A percentile compares a stretch with the other conserved stretches of the same genome.
phyloP scores from a whole-genome alignment of 1,139 yeast species.

The Entelexis paramagnoliae region DNA sequence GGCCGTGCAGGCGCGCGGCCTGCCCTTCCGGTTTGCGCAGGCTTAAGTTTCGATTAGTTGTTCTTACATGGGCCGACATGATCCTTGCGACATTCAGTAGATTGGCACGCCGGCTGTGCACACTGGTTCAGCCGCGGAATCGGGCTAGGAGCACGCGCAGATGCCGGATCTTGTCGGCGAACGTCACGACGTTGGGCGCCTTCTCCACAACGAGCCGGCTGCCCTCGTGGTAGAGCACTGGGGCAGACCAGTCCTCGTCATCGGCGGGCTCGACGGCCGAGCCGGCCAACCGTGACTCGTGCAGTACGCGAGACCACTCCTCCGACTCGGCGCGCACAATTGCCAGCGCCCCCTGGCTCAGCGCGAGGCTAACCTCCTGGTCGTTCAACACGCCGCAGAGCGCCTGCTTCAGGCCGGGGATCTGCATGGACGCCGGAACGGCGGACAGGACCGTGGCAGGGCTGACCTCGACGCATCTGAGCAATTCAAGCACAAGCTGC shows the following conservation, averaged over 20 bases:
- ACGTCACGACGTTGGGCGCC: background rate
- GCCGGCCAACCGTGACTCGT: slow-evolving; percentile 8
- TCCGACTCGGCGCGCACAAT: slow-evolving; percentile 37
- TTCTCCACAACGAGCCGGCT: background rate
- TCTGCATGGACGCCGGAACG: slow-evolving; percentile 52
- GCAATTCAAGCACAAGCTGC: slow-evolving; percentile 58
- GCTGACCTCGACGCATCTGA: slow-evolving; percentile 59
- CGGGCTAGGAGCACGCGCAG: background rate
- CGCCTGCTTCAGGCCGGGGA: slow-evolving; percentile 55
- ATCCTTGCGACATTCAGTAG: no score
- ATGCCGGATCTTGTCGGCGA: slow-evolving; percentile 18
- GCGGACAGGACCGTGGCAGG: slow-evolving; percentile 57
- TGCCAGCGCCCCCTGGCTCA: slow-evolving; percentile 50
- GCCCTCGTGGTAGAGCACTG: slow-evolving; percentile 2
- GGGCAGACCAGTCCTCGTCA: slow-evolving; percentile 7
- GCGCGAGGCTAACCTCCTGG: slow-evolving; percentile 48
- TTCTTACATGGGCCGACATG: no score
- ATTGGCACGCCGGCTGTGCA: no score
- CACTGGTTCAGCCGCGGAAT: background rate
- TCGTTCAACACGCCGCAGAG: slow-evolving; percentile 55
- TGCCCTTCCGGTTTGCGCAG: no score
- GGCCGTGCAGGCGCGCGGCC: no score
- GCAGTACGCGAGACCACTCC: slow-evolving; percentile 13
- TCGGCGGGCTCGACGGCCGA: background rate
- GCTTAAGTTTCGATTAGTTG: no score